Base-by-base conservation (phyloP, 2,329 filamentous ascomycete genomes). In the Aspergillus sp. region DNA sequence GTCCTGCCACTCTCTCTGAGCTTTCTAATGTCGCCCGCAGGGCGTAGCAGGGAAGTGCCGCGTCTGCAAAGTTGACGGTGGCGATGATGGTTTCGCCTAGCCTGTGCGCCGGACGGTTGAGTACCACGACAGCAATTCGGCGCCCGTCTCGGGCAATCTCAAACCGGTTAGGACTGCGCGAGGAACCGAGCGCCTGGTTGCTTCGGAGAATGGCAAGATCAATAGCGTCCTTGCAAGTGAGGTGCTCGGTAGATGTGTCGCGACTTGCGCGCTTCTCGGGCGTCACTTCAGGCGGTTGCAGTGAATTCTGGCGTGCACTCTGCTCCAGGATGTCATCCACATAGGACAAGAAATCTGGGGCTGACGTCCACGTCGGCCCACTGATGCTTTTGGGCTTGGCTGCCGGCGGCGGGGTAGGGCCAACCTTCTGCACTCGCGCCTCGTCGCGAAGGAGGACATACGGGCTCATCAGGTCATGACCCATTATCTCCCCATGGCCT, bases 101-200 rank as follows among this genome's bases (percentile, higher is more conserved):
- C 48, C 93, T 86, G 78, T 96, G 97, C 0, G 93, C 88, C 0
- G 95, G 92, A 8, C 95, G 88, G 5, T 93, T 90, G 32, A 99
- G 84, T 77, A 93, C 92, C 58, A 99, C 86, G 5, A 96, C 91
- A 2, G 91, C 94, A 11, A 99, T 93, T n/a, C 88, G 88, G 58
- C 88, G 88, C n/a, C 93, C 93, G 70, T 92, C 93, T 13, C 94
- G 90, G 11, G 94, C 89, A 73, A 99, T 98, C 72, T 96, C 93
- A 73, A 98, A 99, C 41, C 92, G 88, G 70, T 96, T 97, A n/a
- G 89, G 86, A 71, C 90, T 93, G 68, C 92, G 89, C 38, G 88
- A 87, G n/a, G 86, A 84, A 48, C 86, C 83, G 2, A 82, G 81
- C 0, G 86, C 83, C 66, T 88, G 79, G 66, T 92, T 92, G 71